Evolutionary conservation across 73 alveolate species (phyloP).

Genomic region (Diophrys appendiculata): DNA sequence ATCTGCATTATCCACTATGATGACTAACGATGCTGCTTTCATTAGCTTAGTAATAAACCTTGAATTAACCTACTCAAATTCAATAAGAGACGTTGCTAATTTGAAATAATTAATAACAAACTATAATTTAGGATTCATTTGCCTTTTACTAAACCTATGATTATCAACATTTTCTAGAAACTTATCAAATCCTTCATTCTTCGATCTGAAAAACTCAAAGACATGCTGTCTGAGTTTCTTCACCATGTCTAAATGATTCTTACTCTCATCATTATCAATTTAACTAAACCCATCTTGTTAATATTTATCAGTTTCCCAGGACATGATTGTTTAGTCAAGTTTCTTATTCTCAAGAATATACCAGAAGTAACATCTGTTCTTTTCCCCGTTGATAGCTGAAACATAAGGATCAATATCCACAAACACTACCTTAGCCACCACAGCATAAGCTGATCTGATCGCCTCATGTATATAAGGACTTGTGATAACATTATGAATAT

Average conservation of each 20-base stretch:
- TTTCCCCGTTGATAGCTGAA: constrained; percentile 8
- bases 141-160: constrained; percentile 6
- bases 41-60: constrained; percentile 22
- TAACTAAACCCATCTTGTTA: constrained; percentile 12
- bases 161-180: constrained; percentile 21
- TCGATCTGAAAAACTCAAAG: constrained; percentile 18
- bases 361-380: constrained; percentile 66
- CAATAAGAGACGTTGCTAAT: constrained; percentile 24
- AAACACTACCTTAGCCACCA: constrained; percentile 20
- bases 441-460: constrained; percentile 16
- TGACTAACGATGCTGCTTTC: constrained; percentile 35
- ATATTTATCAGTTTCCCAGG: constrained; percentile 48
- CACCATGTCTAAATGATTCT: neutral
- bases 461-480: constrained; percentile 24
- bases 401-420: constrained; percentile 54
- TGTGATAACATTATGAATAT: constrained; percentile 17
- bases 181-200: constrained; percentile 29
- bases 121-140: constrained; percentile 13
- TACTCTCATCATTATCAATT: constrained; percentile 12
- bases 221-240: constrained; percentile 8
- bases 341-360: constrained; percentile 24
- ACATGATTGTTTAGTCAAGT: constrained; percentile 43
- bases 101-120: constrained; percentile 5
- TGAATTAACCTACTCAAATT: constrained; percentile 46
- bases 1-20: constrained; percentile 23